Evolutionary conservation across 106 monocot species (phyloP), one percentile per base, ranked within the genome.

Genomic region (Phalaenopsis equestris): DNA sequence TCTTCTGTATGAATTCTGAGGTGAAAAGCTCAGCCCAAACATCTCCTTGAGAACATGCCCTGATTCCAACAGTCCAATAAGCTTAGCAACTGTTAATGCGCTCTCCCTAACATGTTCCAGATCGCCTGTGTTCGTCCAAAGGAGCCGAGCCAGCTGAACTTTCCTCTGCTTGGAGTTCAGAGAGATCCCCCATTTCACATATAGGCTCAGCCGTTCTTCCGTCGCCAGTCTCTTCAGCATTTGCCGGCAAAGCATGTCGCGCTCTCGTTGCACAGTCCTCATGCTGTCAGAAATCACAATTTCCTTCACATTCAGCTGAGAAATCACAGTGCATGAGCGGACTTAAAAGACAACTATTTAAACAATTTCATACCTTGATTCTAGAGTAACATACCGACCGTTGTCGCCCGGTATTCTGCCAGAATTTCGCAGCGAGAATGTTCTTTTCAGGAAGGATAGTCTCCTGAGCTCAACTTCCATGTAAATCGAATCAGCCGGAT

Each of bases 391-490:
- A 46, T 64, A 76, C 23, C 46, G 84, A 37, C 78, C 81, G 75
- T 81, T 86, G 52, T 73, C 75, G 5, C 42, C 72, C 47, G 80
- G 41, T 19, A 79, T 47, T 56, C 75, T 80, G 77, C 73, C 56
- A 67, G 57, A 47, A 75, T 84, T 77, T 78, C 84, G 82, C 9
- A 56, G 43, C n/a, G 83, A 56, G 43, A 82, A 89, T 18, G 82
- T 81, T 67, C 46, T 86, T 75, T 87, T 95, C 5, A 99, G 79
- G 79, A 95, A 99, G 56, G 88, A 87, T 23, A 99, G 82, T 75
- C 99, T 86, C 79, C 95, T 86, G 56, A 91, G 86, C 80, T 99
- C 99, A n/a, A 99, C 95, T 82, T 99, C 99, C 88, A 99, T 88
- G 84, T 99, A 99, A 78, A 99, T 95, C 14, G 95, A 90, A 58